phyloP scores from a whole-genome alignment of 495 filamentous ascomycete species.

The Penicillium paradoxum region DNA sequence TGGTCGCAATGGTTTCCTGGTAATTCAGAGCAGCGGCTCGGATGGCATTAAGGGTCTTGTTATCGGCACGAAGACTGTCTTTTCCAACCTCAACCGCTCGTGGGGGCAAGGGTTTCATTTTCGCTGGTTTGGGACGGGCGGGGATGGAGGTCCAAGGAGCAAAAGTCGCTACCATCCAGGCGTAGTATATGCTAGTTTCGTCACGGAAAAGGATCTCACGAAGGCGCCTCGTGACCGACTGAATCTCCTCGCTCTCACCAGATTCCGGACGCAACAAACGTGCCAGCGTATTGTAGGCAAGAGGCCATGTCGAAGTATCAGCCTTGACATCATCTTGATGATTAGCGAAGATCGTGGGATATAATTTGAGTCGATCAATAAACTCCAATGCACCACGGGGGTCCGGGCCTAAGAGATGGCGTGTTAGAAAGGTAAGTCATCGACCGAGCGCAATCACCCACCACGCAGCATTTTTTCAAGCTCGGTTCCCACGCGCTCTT shows the following conservation, averaged over 20 bases:
- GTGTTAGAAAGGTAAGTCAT: background rate
- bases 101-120: conserved; percentile 44
- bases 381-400: conserved; percentile 64
- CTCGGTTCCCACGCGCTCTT: conserved; percentile 80
- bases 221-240: conserved; percentile 15
- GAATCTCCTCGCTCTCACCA: conserved; percentile 9
- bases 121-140: conserved; percentile 33
- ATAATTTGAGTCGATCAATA: conserved; percentile 70
- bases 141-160: conserved; percentile 68
- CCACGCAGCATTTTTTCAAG: conserved; percentile 87
- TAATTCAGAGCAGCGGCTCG: conserved; percentile 56
- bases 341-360: conserved; percentile 67
- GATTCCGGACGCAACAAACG: conserved; percentile 20
- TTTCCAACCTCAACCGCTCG: conserved; percentile 55
- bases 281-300: conserved; percentile 37
- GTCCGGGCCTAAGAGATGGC: conserved; percentile 50
- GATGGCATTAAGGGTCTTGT: conserved; percentile 64
- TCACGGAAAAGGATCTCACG: conserved; percentile 53
- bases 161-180: conserved; percentile 72
- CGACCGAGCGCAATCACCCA: conserved; percentile 19
- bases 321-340: conserved; percentile 48
- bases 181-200: conserved; percentile 56
- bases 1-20: conserved; percentile 54
- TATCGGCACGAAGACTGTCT: conserved; percentile 76
- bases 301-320: conserved; percentile 35